Conservation (phyloP, 176 grass and related monocot species). For the Ananas comosus region DNA sequence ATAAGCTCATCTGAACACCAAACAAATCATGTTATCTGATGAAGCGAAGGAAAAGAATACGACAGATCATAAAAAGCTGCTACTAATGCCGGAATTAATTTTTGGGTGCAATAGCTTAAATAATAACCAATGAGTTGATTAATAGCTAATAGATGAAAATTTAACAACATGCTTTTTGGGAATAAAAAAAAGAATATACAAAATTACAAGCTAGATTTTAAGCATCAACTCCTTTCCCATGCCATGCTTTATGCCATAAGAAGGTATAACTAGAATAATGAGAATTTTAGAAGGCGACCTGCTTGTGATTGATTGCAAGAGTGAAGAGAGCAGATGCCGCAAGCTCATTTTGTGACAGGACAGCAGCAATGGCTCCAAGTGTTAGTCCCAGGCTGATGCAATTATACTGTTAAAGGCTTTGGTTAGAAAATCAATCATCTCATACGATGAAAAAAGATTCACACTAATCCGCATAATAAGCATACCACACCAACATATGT, state of each 20-base stretch:
- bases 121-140: neutral
- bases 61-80: neutral
- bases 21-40: slow-evolving; percentile 8
- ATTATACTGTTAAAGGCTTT: slow-evolving; percentile 49
- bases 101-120: neutral
- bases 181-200: neutral
- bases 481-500: no score
- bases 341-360: slow-evolving; percentile 51
- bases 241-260: neutral
- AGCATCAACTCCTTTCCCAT: neutral
- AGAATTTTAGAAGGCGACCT: slow-evolving; percentile 34
- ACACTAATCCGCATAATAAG: neutral
- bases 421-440: neutral
- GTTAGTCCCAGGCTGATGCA: slow-evolving; percentile 88
- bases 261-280: neutral
- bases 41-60: neutral
- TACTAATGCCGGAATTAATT: neutral
- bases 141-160: slow-evolving; percentile 1
- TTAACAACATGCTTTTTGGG: neutral
- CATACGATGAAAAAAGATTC: neutral
- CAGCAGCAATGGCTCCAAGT: slow-evolving; percentile 52
- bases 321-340: slow-evolving; percentile 61
- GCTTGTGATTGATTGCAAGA: slow-evolving; percentile 90
- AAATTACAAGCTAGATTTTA: neutral
- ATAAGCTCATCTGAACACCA: slow-evolving; percentile 82